A percentile compares a stretch with the other conserved stretches of the same genome.
Evolutionary conservation across 2,329 filamentous ascomycete species (phyloP).

Genomic region (Phoma sp.): DNA sequence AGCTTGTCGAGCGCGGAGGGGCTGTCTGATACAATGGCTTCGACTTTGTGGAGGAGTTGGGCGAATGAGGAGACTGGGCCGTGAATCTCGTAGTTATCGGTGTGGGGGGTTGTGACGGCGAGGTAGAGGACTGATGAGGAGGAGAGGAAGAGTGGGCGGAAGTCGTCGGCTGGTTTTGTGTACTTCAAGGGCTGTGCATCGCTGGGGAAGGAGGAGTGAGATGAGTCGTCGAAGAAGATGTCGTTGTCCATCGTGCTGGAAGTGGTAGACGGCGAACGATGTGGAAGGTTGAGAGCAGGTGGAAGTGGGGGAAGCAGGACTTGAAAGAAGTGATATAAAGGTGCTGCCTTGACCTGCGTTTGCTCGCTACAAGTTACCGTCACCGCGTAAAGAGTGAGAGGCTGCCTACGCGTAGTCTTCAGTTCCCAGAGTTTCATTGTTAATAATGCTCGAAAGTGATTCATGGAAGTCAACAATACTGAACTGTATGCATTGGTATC

Average conservation of each 20-base stretch:
- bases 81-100: constrained; percentile 26
- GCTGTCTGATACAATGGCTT: constrained; percentile 19
- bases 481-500: constrained; percentile 26
- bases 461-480: background rate
- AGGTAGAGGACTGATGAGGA: constrained; percentile 35
- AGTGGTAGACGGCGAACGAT: no score
- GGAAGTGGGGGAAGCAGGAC: no score
- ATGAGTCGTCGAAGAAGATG: constrained; percentile 16
- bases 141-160: constrained; percentile 8
- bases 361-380: no score
- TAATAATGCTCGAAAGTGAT: no score
- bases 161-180: constrained; percentile 23
- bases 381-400: no score
- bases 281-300: no score
- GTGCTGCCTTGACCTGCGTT: no score
- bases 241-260: background rate
- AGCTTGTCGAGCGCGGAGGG: constrained; percentile 33
- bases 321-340: no score
- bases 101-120: constrained; percentile 29
- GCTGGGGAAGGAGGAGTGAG: background rate
- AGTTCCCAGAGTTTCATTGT: no score
- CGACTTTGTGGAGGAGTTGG: constrained; percentile 26
- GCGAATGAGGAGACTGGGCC: constrained; percentile 28
- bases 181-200: background rate
- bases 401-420: no score